Evolutionary conservation across 2,329 filamentous ascomycete species (phyloP).

Genomic region (Epicoccum sorghinum): DNA sequence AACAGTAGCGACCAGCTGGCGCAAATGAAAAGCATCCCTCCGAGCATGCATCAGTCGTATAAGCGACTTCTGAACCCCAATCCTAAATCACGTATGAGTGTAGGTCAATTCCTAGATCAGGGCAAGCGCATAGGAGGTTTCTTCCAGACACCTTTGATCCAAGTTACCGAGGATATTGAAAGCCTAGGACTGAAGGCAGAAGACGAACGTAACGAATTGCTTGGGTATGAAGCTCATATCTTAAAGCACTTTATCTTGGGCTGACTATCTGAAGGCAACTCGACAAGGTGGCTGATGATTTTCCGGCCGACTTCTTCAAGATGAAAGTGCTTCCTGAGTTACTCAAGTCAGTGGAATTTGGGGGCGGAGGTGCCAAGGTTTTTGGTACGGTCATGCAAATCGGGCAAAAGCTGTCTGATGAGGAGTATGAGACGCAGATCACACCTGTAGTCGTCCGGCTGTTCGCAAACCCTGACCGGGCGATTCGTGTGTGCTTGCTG

Average conservation of each 20-base stretch:
- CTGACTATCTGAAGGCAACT: conserved; percentile 63
- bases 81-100: conserved; percentile 84
- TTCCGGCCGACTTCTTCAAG: conserved; percentile 97
- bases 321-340: conserved; percentile 95
- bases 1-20: conserved; percentile 77
- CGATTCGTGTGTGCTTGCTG: conserved; percentile 86
- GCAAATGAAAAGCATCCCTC: conserved; percentile 84
- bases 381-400: conserved; percentile 91
- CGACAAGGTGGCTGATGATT: conserved; percentile 86
- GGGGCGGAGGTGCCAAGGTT: conserved; percentile 90
- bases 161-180: conserved; percentile 89
- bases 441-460: conserved; percentile 85
- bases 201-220: conserved; percentile 80
- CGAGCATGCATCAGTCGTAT: conserved; percentile 88
- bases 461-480: conserved; percentile 90
- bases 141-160: conserved; percentile 91
- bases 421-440: conserved; percentile 86
- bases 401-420: conserved; percentile 80
- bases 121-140: conserved; percentile 82
- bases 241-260: background rate
- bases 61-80: conserved; percentile 87
- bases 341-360: conserved; percentile 98
- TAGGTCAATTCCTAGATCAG: conserved; percentile 87
- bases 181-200: conserved; percentile 88
- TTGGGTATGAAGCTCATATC: conserved; percentile 60